Conservation (phyloP, 2,329 filamentous ascomycete genomes). For the Pseudocercospora ulei region DNA sequence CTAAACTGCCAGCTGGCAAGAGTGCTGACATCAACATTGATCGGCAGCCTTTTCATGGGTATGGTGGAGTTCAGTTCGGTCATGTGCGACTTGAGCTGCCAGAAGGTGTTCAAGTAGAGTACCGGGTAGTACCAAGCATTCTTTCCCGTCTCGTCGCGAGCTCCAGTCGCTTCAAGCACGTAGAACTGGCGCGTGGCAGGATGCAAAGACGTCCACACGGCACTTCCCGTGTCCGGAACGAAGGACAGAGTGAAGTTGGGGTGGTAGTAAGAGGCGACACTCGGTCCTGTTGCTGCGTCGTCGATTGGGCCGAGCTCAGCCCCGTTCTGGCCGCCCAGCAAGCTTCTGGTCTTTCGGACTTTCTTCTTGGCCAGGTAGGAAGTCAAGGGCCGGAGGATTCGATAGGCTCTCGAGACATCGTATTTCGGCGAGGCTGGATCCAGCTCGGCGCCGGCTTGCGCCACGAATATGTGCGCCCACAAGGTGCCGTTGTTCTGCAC, state of each 20-base stretch:
- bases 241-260: conserved; percentile 86
- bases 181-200: conserved; percentile 69
- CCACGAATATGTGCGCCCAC: conserved; percentile 89
- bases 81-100: conserved; percentile 91
- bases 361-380: conserved; percentile 90
- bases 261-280: conserved; percentile 81
- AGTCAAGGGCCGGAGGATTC: conserved; percentile 76
- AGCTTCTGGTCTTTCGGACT: conserved; percentile 71
- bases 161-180: conserved; percentile 66
- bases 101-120: conserved; percentile 90
- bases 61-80: conserved; percentile 83
- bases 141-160: conserved; percentile 71
- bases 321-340: conserved; percentile 51
- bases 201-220: conserved; percentile 57
- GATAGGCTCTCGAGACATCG: conserved; percentile 64
- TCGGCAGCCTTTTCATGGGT: conserved; percentile 69
- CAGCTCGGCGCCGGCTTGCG: conserved; percentile 61
- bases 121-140: conserved; percentile 92
- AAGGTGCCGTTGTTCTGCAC: conserved; percentile 90
- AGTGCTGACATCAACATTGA: conserved; percentile 76
- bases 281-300: conserved; percentile 50
- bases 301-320: conserved; percentile 42
- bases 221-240: conserved; percentile 66
- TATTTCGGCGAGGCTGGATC: conserved; percentile 66
- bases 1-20: conserved; percentile 81